Conservation (phyloP, 2,329 filamentous ascomycete genomes). For the Didymella exigua region DNA sequence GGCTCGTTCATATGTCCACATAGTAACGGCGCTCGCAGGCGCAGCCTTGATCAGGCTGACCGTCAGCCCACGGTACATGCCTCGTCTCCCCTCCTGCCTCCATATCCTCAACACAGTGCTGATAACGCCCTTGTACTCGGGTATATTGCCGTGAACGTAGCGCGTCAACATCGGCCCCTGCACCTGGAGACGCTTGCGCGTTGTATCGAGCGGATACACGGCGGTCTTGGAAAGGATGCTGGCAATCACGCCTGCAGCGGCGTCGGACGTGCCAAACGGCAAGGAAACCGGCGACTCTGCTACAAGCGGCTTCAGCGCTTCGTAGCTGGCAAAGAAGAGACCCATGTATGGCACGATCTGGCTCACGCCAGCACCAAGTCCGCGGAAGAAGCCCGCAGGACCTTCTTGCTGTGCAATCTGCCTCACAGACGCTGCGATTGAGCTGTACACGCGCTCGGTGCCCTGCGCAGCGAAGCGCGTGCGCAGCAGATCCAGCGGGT, state of each 20-base stretch:
- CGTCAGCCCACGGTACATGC: constrained; percentile 84
- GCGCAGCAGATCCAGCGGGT: constrained; percentile 89
- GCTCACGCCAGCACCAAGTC: constrained; percentile 76
- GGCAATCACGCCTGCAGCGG: constrained; percentile 78
- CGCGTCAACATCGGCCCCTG: constrained; percentile 81
- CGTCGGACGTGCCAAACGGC: constrained; percentile 77
- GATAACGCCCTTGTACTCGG: constrained; percentile 73
- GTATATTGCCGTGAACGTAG: constrained; percentile 88
- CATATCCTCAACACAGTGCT: constrained; percentile 72
- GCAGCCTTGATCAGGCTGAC: constrained; percentile 93
- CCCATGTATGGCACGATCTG: constrained; percentile 98
- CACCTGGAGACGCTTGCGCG: constrained; percentile 91
- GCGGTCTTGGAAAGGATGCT: constrained; percentile 84
- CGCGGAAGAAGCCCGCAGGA: constrained; percentile 80
- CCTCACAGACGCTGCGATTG: constrained; percentile 69
- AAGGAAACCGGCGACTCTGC: constrained; percentile 62
- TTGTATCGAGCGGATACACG: constrained; percentile 91
- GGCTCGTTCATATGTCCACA: constrained; percentile 90
- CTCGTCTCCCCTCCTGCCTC: constrained; percentile 73
- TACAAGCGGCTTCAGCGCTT: constrained; percentile 63
- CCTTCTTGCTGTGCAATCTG: constrained; percentile 82
- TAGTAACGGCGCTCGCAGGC: constrained; percentile 87
- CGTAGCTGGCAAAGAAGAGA: constrained; percentile 90
- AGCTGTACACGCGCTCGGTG: constrained; percentile 75
- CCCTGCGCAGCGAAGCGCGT: constrained; percentile 98